Evolutionary conservation across 2,329 filamentous ascomycete genomes (phyloP), one percentile per base, ranked within the genome.

Genomic region (Fusarium circinatum): DNA sequence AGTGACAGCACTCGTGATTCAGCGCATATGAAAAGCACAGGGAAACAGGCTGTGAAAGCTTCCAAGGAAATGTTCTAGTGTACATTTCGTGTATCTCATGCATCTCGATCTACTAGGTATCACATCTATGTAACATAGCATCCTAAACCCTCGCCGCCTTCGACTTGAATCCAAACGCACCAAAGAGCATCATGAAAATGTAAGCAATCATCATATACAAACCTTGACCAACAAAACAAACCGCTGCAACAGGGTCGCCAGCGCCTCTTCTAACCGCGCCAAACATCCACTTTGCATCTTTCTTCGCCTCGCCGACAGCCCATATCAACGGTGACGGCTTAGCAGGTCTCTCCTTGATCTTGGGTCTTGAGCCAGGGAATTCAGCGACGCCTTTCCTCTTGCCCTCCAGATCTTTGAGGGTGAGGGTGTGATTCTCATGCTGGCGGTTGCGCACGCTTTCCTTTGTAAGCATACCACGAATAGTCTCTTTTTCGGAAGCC

Each of bases 391-490:
- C 76, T 20, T 73, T 78, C 34, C 71, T 66, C 54, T 76, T 78
- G 2, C 69, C 75, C 39, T 67, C 70, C 3, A 76, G 62, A 47
- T 78, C 77, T 34, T 78, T 78, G 4, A 77, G 54, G 5, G 77
- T 74, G 38, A 80, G 68, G 10, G 76, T 71, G 24, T 80, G 78
- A 30, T 80, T 77, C 60, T 80, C 78, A n/a, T 80, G 78, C 3
- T 76, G 72, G 4, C 78, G 68, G 24, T 44, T 63, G 13, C 66
- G 75, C 10, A 80, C 76, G 8, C 78, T 80, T 10, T 80, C 78
- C 15, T 68, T 79, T 8, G 73, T 77, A 17, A 80, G 64, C 62
- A 75, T 79, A 26, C 72, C 60, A 4, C 78, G 73, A 8, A 80
- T 47, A 12, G 55, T 71, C 13, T 52, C 45, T 41, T 75, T 73